Evolutionary conservation across 805 yeast genomes (phyloP), one percentile per base, ranked within the genome.

Genomic region (Saturnispora hagleri): DNA sequence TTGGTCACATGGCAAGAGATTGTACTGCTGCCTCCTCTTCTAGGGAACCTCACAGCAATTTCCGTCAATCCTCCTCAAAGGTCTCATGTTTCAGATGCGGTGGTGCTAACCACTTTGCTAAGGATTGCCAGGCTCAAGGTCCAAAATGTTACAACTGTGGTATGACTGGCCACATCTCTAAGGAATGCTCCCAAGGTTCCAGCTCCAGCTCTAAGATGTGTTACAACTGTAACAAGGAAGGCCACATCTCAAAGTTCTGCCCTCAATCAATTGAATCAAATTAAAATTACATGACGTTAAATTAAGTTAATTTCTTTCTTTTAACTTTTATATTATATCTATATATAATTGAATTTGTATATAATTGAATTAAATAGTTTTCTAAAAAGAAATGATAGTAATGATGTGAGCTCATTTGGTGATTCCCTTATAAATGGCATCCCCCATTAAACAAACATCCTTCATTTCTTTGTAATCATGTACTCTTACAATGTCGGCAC

Each of bases 91-190:
- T 84, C 82, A 87, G 84, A 72, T 87, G 95, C 69, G 95, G 95
- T 65, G 93, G 91, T 58, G 89, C 93, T 66, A 87, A 87, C 81
- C 96, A 89, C 70, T 84, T 83, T 72, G 95, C 96, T 58, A 84
- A 87, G 73, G 95, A 88, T 70, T 88, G 96, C 72, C 84, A 82
- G 68, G 65, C 68, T 22, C 77, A 81, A 52, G 78, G 76, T 58
- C 72, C 70, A 52, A 87, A 87, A 72, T 89, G 97, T 73, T 90
- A 88, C 78, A 86, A 90, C 56, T 89, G 97, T 72, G 96, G 96
- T 61, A 81, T 83, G 70, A 74, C 79, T 57, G 97, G 97, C 52
- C 97, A 90, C 75, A 81, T 88, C 62, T 82, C 93, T 57, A 86
- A 81, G 70, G 95, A 86, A 59, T 89, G 97, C 72, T 69, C 76